Conservation (phyloP, 2,329 filamentous ascomycete genomes). For the Xylaria polymorpha region DNA sequence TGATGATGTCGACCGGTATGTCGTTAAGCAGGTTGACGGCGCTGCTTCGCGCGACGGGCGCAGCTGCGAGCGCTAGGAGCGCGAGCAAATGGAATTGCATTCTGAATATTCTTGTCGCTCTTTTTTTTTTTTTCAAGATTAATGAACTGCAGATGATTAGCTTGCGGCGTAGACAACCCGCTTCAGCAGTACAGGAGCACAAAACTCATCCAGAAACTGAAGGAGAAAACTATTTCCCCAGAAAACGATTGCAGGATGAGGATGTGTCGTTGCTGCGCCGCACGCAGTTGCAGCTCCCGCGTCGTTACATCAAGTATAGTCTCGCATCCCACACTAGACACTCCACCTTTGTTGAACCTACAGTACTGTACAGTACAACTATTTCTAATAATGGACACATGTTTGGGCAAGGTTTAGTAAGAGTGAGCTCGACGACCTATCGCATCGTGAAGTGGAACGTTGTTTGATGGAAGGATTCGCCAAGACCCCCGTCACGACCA, state of each 20-base stretch:
- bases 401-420: neutral
- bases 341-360: neutral
- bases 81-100: constrained; percentile 1
- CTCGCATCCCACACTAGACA: neutral
- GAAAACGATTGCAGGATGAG: neutral
- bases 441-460: neutral
- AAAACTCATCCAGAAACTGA: neutral
- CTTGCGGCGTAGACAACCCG: neutral
- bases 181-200: neutral
- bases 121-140: no score
- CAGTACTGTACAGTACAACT: neutral
- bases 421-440: neutral
- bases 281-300: no score
- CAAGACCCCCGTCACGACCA: neutral
- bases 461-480: constrained; percentile 13
- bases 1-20: constrained; percentile 5
- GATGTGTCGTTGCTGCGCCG: neutral
- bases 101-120: neutral
- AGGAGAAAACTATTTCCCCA: neutral
- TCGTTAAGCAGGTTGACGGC: neutral
- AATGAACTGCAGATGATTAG: neutral
- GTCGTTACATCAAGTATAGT: neutral
- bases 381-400: constrained; percentile 1
- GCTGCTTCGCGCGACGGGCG: neutral
- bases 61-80: neutral